These are phyloP conservation scores for Pseudogymnoascus sp. DNA, from an alignment of 2,329 filamentous ascomycete genomes.

Conservation along the genomic window DNA sequence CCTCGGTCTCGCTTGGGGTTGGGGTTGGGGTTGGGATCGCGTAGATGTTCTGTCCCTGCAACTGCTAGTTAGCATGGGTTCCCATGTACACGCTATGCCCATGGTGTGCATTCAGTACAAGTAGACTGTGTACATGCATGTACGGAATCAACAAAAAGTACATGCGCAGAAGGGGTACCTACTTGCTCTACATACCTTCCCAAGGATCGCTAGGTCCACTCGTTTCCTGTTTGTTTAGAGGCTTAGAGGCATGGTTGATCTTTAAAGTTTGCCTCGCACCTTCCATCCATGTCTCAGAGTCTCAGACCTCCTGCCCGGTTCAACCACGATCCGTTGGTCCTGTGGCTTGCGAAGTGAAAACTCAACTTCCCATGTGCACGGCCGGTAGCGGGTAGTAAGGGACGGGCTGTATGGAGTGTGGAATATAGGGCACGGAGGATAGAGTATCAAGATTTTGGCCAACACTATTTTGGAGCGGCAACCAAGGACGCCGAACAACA, in stretches of 20 bases:
- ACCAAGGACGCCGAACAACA: not conserved
- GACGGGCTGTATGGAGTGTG: not conserved
- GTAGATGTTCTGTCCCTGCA: not conserved
- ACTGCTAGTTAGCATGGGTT: not conserved
- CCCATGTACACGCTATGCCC: not conserved
- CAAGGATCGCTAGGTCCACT: not conserved
- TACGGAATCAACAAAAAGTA: not conserved
- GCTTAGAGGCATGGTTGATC: not conserved
- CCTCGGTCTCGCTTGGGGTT: not conserved
- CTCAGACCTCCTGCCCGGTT: not conserved
- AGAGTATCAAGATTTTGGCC: not conserved
- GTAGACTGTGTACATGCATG: not conserved
- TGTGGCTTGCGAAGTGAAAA: not conserved
- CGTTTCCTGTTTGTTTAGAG: not conserved
- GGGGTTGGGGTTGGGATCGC: not conserved
- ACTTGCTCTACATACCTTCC: not conserved
- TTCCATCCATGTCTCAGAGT: slow-evolving; percentile 2
- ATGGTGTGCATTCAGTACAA: not conserved
- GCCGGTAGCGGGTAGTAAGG: not conserved
- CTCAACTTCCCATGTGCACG: not conserved
- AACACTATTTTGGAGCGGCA: not conserved
- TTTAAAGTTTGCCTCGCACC: slow-evolving; percentile 3
- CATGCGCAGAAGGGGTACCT: not conserved
- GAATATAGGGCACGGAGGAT: not conserved
- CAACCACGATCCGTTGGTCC: not conserved